phyloP scores from a whole-genome alignment of 2,329 filamentous ascomycete genomes.

The Pestalotiopsis fici region DNA sequence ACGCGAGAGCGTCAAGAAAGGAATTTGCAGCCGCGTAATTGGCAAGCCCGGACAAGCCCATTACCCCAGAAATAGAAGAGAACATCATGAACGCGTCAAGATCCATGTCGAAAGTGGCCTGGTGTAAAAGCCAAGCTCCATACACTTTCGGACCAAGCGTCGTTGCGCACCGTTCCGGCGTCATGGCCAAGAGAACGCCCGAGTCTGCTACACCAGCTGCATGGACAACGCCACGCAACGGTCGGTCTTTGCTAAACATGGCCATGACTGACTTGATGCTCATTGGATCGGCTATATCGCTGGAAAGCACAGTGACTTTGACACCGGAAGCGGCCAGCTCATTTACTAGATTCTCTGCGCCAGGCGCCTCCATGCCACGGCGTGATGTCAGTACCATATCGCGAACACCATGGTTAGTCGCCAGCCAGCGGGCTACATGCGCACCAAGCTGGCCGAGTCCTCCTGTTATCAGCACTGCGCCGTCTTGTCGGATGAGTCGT shows the following conservation, averaged over 20 bases:
- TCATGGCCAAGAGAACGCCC: constrained; percentile 27
- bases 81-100: constrained; percentile 26
- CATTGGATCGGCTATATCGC: constrained; percentile 23
- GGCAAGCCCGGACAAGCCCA: constrained; percentile 24
- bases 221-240: constrained; percentile 30
- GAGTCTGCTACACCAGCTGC: constrained; percentile 27
- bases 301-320: constrained; percentile 21
- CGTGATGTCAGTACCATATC: constrained; percentile 30
- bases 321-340: constrained; percentile 22
- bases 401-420: constrained; percentile 21
- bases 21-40: constrained; percentile 27
- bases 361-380: constrained; percentile 24
- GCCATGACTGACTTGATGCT: constrained; percentile 21
- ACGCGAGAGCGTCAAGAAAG: constrained; percentile 23
- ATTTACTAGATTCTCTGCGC: constrained; percentile 21
- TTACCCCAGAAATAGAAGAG: constrained; percentile 27
- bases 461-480: constrained; percentile 28
- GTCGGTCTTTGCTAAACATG: constrained; percentile 21
- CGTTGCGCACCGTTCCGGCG: constrained; percentile 22
- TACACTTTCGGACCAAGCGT: constrained; percentile 24
- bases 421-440: constrained; percentile 25
- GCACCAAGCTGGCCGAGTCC: constrained; percentile 27
- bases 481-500: constrained; percentile 19
- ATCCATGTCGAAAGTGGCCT: constrained; percentile 22
- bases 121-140: constrained; percentile 26